Evolutionary conservation across 75 land plant species (phyloP), one percentile per base, ranked within the genome.

Genomic region (Sequoia sempervirens): DNA sequence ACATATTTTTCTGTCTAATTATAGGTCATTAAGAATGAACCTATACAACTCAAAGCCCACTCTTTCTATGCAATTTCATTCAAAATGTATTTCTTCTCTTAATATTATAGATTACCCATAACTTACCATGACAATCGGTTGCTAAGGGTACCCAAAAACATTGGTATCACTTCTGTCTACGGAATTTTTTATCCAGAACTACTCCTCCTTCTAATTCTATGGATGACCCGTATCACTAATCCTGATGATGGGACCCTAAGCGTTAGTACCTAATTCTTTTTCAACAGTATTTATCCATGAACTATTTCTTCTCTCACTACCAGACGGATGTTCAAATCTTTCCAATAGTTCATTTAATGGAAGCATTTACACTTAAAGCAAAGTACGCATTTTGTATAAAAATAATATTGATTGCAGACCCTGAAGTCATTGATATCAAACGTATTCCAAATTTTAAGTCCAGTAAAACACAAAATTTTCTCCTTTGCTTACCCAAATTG

Each of bases 401-500:
- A 30, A 75, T 14, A 75, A n/a, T 37, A 32, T 30, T 10, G 61
- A 56, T 37, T 37, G 38, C 36, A 37, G 34, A 75, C 78, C 78
- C 36, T 75, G 78, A 75, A 75, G 38, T 3, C 17, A 37, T 75
- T 5, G 28, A 75, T 14, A 56, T 17, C 61, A 56, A 17, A 50
- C 53, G 2, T 36, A 38, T 20, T 9, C 75, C 32, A 43, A 86
- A 83, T 53, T 17, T 47, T 26, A 40, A 73, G 46, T 5, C 28
- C 74, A 56, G 30, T 52, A 28, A 68, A 23, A 66, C 45, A 80
- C 15, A 18, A 26, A 26, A 14, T 13, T 36, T 73, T 23, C 80
- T 38, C 1, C 12, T 36, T 37, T 26, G 8, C 80, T 78, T 84
- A 95, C 97, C 98, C 98, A 74, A 87, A 96, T 46, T 83, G 88